Percentiles rank a stretch among this genome's conserved stretches.
phyloP scores from a whole-genome alignment of 1,284 basidiomycete genomes.

The Austroboletus niveus region DNA sequence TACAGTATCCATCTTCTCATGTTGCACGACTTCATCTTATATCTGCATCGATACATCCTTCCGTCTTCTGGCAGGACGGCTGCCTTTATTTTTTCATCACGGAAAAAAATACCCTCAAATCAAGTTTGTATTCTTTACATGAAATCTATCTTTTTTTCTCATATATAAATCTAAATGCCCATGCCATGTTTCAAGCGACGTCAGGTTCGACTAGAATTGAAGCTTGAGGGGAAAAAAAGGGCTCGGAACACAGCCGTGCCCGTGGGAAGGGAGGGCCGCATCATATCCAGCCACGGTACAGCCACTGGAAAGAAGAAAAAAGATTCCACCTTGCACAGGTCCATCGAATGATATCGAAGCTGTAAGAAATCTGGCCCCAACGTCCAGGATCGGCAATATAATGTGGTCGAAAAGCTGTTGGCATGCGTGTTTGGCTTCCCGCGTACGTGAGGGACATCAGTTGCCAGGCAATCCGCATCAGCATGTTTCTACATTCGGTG shows the following conservation, averaged over 20 bases:
- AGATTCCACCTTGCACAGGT: constrained; percentile 7
- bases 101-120: constrained; percentile 21
- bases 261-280: constrained; percentile 16
- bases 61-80: constrained; percentile 24
- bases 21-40: constrained; percentile 13
- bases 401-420: not conserved
- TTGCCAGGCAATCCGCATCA: constrained; percentile 31
- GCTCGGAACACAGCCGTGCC: constrained; percentile 16
- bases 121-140: constrained; percentile 25
- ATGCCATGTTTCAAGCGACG: not conserved
- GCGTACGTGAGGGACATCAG: constrained; percentile 16
- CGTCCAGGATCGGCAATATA: not conserved
- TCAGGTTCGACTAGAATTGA: not conserved
- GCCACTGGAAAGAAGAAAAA: not conserved
- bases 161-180: not conserved
- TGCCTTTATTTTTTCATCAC: constrained; percentile 17
- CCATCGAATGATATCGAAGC: not conserved
- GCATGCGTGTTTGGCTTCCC: not conserved
- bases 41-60: constrained; percentile 13
- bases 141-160: not conserved
- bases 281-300: too few species aligned
- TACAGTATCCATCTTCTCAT: not conserved
- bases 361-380: not conserved
- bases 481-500: constrained; percentile 5
- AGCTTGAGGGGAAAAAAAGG: not conserved